phyloP scores from a whole-genome alignment of 352 stramenopile genomes.

The Phytophthora sansomeana region DNA sequence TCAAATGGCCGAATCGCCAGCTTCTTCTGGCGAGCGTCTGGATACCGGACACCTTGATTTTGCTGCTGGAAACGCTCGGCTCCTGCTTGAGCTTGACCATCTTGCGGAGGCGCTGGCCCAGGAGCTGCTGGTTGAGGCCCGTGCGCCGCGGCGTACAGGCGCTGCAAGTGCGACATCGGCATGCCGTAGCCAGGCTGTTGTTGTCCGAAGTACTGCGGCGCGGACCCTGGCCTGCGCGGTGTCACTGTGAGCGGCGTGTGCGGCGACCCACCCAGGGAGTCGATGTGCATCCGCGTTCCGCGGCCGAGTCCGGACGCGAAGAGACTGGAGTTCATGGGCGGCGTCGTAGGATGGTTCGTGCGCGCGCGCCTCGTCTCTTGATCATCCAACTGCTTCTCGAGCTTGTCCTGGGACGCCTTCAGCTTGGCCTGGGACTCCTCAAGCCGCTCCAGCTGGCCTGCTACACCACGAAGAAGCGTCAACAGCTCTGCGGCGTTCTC shows the following conservation, averaged over 20 bases:
- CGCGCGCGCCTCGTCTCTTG: no score
- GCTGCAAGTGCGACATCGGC: background rate
- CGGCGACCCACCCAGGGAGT: background rate
- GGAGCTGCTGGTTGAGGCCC: no score
- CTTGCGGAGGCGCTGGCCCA: background rate
- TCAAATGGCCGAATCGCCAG: no score
- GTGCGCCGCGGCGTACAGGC: constrained; percentile 1
- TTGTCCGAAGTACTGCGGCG: background rate
- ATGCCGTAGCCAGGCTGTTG: background rate
- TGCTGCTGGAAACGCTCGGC: background rate
- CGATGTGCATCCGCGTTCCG: background rate
- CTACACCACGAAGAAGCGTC: background rate
- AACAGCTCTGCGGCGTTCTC: background rate
- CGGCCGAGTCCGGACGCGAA: background rate
- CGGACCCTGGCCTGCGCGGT: no score
- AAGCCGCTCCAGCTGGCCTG: background rate
- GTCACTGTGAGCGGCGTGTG: no score
- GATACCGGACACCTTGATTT: background rate
- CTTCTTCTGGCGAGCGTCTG: background rate
- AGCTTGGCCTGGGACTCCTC: constrained; percentile 6
- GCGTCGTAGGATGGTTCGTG: no score
- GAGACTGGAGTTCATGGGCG: background rate
- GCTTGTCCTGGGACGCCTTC: background rate
- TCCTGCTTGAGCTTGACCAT: no score
- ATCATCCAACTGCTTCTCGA: no score